A percentile compares a stretch with the other conserved stretches of the same genome.
Evolutionary conservation across 805 yeast species (phyloP).

Genomic region (Ogataea nonfermentans): DNA sequence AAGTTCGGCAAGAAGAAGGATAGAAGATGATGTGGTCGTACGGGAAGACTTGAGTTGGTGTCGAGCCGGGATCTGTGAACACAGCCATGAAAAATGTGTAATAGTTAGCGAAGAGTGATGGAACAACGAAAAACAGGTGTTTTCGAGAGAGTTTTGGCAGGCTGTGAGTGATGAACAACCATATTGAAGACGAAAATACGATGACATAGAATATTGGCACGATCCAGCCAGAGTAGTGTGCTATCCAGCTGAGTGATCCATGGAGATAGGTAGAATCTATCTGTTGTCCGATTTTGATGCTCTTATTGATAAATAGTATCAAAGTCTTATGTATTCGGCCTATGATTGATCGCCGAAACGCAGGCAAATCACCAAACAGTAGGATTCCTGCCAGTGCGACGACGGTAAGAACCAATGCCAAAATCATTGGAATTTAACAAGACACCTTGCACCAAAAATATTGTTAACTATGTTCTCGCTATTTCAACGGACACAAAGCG

Average conservation of each 20-base stretch:
- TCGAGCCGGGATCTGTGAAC: constrained; percentile 44
- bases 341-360: constrained; percentile 32
- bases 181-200: constrained; percentile 33
- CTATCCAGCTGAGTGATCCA: constrained; percentile 21
- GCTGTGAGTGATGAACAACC: constrained; percentile 25
- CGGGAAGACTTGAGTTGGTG: constrained; percentile 16
- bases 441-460: constrained; percentile 3
- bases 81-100: constrained; percentile 38
- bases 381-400: constrained; percentile 29
- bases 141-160: constrained; percentile 14
- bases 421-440: constrained; percentile 6
- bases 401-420: constrained; percentile 12
- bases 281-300: neutral
- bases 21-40: constrained; percentile 44
- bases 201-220: constrained; percentile 43
- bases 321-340: neutral
- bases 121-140: constrained; percentile 28
- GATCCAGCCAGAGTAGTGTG: constrained; percentile 36
- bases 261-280: constrained; percentile 15
- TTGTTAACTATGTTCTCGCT: constrained; percentile 18
- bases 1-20: constrained; percentile 42
- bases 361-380: constrained; percentile 51
- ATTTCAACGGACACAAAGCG: constrained; percentile 40
- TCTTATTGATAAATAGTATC: neutral
- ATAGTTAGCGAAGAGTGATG: constrained; percentile 36